Percentiles rank a stretch among this genome's conserved stretches.
Evolutionary conservation across 305 asterid species (phyloP).

Genomic region (Fraxinus latifolia): DNA sequence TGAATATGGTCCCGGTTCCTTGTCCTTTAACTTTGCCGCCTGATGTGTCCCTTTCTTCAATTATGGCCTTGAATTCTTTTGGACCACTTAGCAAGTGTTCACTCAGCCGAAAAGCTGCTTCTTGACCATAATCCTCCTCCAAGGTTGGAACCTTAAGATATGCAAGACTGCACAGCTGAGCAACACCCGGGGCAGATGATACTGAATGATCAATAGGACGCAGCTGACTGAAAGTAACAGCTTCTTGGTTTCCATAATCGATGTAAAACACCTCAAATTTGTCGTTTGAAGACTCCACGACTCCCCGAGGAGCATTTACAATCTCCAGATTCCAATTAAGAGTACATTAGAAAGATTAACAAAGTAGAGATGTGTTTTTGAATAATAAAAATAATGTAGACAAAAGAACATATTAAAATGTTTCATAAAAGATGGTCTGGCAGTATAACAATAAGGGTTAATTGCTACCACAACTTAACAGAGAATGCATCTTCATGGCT

Average conservation of each 20-base stretch:
- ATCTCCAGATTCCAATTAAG: conserved; percentile 38
- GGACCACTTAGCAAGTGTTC: conserved; percentile 58
- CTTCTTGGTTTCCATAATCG: conserved; percentile 94
- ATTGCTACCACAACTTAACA: background rate
- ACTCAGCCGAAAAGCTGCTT: conserved; percentile 68
- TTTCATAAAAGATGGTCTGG: background rate
- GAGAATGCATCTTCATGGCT: background rate
- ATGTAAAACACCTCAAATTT: conserved; percentile 88
- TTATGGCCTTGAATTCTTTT: conserved; percentile 72
- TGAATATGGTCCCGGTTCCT: conserved; percentile 83
- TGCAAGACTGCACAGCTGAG: conserved; percentile 90
- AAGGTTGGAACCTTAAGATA: conserved; percentile 67
- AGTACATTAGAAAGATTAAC: background rate
- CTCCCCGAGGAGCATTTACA: conserved; percentile 82
- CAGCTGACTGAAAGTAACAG: conserved; percentile 59
- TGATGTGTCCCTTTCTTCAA: conserved; percentile 80
- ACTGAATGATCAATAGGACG: conserved; percentile 80
- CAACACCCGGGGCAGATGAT: conserved; percentile 72
- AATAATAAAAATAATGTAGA: background rate
- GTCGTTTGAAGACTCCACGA: conserved; percentile 65
- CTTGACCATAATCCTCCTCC: conserved; percentile 94
- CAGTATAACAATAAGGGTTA: background rate
- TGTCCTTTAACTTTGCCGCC: conserved; percentile 94
- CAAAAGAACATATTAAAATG: background rate
- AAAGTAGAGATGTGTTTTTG: background rate